Evolutionary conservation across 1,284 basidiomycete species (phyloP).

Genomic region (Sanghuangporus baumii): DNA sequence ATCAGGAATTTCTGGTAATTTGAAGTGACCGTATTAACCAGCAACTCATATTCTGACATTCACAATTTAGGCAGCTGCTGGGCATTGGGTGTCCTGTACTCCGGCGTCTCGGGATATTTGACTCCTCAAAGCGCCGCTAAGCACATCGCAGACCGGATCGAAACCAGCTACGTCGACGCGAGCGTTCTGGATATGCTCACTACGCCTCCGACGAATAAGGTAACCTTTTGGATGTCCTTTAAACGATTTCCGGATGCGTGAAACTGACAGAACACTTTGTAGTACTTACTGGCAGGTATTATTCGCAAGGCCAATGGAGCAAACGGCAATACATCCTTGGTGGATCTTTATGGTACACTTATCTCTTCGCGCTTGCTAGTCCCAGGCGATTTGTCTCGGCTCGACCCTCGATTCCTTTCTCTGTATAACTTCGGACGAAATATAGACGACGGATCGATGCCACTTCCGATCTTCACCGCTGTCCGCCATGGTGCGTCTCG

Average conservation of each 20-base stretch:
- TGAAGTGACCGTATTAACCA: not conserved
- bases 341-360: conserved; percentile 37
- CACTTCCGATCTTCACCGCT: conserved; percentile 37
- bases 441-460: conserved; percentile 30
- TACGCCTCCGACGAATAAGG: conserved; percentile 33
- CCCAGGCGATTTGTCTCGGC: conserved; percentile 25
- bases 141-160: conserved; percentile 32
- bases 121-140: conserved; percentile 22
- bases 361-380: conserved; percentile 34
- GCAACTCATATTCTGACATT: not conserved
- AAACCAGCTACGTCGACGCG: conserved; percentile 33
- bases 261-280: not conserved
- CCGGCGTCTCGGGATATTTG: conserved; percentile 31
- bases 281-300: conserved; percentile 29
- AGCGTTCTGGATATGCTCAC: conserved; percentile 31
- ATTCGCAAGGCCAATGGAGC: conserved; percentile 32
- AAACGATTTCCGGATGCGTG: not conserved
- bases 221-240: conserved; percentile 11
- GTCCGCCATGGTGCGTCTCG: conserved; percentile 28
- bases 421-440: conserved; percentile 30
- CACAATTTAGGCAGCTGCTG: conserved; percentile 29
- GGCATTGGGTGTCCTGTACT: conserved; percentile 35
- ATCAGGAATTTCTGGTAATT: conserved; percentile 34
- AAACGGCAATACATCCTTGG: conserved; percentile 29
- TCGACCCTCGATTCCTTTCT: conserved; percentile 32